Conservation (phyloP, 2,329 filamentous ascomycete species). For the Trichoderma arundinaceum region DNA sequence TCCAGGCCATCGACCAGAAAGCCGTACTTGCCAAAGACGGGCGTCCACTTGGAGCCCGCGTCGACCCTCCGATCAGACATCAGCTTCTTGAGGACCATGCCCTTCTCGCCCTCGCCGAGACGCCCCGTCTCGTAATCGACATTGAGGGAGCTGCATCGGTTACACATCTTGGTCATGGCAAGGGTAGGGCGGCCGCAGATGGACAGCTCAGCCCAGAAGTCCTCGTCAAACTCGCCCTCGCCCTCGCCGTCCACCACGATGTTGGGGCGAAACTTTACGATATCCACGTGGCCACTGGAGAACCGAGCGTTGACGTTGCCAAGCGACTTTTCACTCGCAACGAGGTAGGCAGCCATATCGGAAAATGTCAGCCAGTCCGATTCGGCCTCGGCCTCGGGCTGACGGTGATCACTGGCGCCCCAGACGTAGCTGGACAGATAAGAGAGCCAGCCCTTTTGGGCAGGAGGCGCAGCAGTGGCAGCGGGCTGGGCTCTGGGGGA, state of each 20-base stretch:
- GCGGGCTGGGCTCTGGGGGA: slow-evolving; percentile 45
- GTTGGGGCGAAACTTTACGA: slow-evolving; percentile 75
- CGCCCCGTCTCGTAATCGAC: slow-evolving; percentile 72
- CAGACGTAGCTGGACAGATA: slow-evolving; percentile 44
- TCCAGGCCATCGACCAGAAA: slow-evolving; percentile 54
- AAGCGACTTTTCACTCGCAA: slow-evolving; percentile 74
- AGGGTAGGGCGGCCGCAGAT: slow-evolving; percentile 52
- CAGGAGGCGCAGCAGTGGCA: slow-evolving; percentile 18
- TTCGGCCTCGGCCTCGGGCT: slow-evolving; percentile 38
- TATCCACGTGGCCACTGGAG: slow-evolving; percentile 59
- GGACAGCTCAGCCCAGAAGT: slow-evolving; percentile 70
- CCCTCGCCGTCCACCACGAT: slow-evolving; percentile 67
- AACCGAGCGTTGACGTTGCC: slow-evolving; percentile 66
- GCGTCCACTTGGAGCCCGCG: slow-evolving; percentile 67
- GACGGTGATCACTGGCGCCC: slow-evolving; percentile 13
- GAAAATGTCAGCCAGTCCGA: slow-evolving; percentile 68
- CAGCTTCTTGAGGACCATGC: slow-evolving; percentile 70
- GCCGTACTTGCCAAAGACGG: slow-evolving; percentile 75
- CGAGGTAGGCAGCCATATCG: slow-evolving; percentile 75
- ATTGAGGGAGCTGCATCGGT: slow-evolving; percentile 71
- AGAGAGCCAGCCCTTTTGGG: slow-evolving; percentile 45
- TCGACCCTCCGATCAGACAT: slow-evolving; percentile 75
- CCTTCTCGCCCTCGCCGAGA: slow-evolving; percentile 60
- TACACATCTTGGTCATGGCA: slow-evolving; percentile 71
- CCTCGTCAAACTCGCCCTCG: slow-evolving; percentile 65